These are phyloP conservation scores for Blastobotrys raffinosifermentans DNA, from an alignment of 1,139 yeast genomes.

Conservation along the genomic window DNA sequence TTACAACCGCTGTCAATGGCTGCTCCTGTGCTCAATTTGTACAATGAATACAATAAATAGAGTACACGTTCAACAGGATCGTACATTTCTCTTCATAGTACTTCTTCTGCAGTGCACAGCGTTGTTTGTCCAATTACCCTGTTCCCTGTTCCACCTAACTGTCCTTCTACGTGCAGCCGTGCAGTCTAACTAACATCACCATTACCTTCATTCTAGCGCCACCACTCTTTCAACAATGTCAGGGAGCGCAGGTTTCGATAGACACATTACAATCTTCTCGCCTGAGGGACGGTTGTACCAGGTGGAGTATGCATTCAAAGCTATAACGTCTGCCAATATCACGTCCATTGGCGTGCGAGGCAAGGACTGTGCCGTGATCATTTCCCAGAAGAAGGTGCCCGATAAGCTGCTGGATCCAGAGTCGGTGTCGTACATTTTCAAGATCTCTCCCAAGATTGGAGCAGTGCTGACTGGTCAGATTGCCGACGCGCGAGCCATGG, in stretches of 20 bases:
- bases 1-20: not conserved
- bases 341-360: slow-evolving; percentile 87
- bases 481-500: slow-evolving; percentile 92
- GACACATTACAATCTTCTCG: slow-evolving; percentile 96
- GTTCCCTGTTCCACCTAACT: too few relatives aligned
- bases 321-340: slow-evolving; percentile 86
- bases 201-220: too few relatives aligned
- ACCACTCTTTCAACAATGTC: not conserved
- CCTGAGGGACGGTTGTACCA: slow-evolving; percentile 98
- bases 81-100: too few relatives aligned
- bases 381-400: slow-evolving; percentile 93
- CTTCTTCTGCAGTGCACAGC: too few relatives aligned
- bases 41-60: too few relatives aligned
- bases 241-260: slow-evolving; percentile 76
- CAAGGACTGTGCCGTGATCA: slow-evolving; percentile 79
- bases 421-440: slow-evolving; percentile 80
- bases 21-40: too few relatives aligned
- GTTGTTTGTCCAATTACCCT: too few relatives aligned
- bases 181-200: too few relatives aligned
- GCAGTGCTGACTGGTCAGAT: slow-evolving; percentile 93
- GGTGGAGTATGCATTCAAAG: slow-evolving; percentile 92
- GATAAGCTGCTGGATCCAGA: slow-evolving; percentile 84
- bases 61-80: too few relatives aligned
- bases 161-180: too few relatives aligned
- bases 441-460: slow-evolving; percentile 76